Evolutionary conservation across 2,329 filamentous ascomycete genomes (phyloP).

Genomic region (Phialophora expanda): DNA sequence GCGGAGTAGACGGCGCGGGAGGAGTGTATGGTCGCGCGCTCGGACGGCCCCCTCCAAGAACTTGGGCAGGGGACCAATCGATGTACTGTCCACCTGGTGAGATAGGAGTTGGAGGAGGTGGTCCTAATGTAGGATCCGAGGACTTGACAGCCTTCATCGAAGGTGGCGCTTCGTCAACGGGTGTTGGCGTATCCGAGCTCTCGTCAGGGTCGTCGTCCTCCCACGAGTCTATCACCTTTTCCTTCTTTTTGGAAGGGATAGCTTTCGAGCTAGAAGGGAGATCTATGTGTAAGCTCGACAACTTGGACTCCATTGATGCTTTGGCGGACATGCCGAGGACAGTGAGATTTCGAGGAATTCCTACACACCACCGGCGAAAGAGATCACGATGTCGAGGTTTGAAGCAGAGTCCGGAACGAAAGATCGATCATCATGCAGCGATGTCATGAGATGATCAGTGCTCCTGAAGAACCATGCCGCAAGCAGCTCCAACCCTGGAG

Average conservation of each 20-base stretch:
- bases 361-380: not conserved
- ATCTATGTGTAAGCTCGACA: slow-evolving; percentile 33
- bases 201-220: slow-evolving; percentile 52
- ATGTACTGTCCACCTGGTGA: slow-evolving; percentile 47
- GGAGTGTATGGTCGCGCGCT: slow-evolving; percentile 25
- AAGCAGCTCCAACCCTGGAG: slow-evolving; percentile 15
- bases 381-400: not conserved
- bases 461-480: slow-evolving; percentile 16
- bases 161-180: slow-evolving; percentile 29
- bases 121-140: slow-evolving; percentile 42
- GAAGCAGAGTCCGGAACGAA: slow-evolving; percentile 14
- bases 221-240: slow-evolving; percentile 71
- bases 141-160: slow-evolving; percentile 29
- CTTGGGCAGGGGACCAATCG: slow-evolving; percentile 35
- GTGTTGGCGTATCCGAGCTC: slow-evolving; percentile 38
- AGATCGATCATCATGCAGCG: slow-evolving; percentile 18
- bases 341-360: not conserved
- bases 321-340: slow-evolving; percentile 11
- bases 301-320: slow-evolving; percentile 35
- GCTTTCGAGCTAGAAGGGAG: slow-evolving; percentile 37
- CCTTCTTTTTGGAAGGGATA: slow-evolving; percentile 41
- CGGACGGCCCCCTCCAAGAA: slow-evolving; percentile 34
- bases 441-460: slow-evolving; percentile 26
- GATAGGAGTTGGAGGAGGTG: slow-evolving; percentile 71
- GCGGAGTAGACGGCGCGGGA: slow-evolving; percentile 26